Conservation (phyloP, 2,329 filamentous ascomycete genomes). For the Nothopassalora personata region DNA sequence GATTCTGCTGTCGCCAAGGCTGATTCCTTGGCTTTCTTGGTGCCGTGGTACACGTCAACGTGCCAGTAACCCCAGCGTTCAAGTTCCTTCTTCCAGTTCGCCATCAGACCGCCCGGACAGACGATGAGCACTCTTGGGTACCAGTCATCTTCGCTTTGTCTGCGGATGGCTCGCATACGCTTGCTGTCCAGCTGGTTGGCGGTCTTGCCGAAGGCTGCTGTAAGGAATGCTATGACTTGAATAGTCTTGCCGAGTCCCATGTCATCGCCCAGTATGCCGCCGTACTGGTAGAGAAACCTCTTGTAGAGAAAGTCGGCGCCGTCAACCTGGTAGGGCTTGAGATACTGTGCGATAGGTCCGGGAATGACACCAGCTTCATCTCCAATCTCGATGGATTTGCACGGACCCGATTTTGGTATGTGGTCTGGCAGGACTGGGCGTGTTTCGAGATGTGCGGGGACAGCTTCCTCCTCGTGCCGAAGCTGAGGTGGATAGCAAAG, state of each 20-base stretch:
- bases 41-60: constrained; percentile 72
- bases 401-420: constrained; percentile 58
- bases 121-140: constrained; percentile 81
- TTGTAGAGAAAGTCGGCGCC: constrained; percentile 82
- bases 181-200: constrained; percentile 81
- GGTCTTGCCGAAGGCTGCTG: constrained; percentile 88
- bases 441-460: neutral
- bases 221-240: constrained; percentile 88
- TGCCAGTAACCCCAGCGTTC: constrained; percentile 95
- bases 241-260: constrained; percentile 98
- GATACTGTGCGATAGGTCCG: constrained; percentile 81
- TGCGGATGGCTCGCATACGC: constrained; percentile 79
- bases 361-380: constrained; percentile 78
- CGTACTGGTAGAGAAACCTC: constrained; percentile 84
- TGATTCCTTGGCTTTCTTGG: constrained; percentile 36
- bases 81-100: constrained; percentile 87
- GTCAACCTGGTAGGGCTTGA: constrained; percentile 85
- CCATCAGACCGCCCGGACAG: constrained; percentile 80
- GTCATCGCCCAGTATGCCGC: constrained; percentile 87
- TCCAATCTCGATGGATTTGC: constrained; percentile 68
- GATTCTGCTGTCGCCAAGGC: constrained; percentile 55
- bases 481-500: neutral
- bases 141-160: constrained; percentile 57
- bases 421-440: constrained; percentile 58
- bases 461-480: neutral